Evolutionary conservation across 2,329 filamentous ascomycete genomes (phyloP).

Genomic region (Verticillium zaregamsianum): DNA sequence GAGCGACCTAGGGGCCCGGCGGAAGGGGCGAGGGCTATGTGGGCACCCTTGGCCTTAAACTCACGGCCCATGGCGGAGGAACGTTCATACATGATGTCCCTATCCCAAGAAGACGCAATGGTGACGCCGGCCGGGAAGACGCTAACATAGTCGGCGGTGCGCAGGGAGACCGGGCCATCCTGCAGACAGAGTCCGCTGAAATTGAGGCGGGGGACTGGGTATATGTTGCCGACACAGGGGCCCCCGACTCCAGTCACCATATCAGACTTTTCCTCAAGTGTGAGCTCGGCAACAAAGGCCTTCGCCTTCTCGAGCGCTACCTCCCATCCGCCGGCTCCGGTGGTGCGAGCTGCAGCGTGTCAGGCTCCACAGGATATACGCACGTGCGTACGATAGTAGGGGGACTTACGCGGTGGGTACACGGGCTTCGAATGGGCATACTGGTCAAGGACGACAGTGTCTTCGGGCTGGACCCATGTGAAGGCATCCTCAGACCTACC

Average conservation of each 20-base stretch:
- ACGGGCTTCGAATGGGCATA: too few relatives aligned
- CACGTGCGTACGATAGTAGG: too few relatives aligned
- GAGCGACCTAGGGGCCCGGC: conserved; percentile 61
- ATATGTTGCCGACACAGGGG: conserved; percentile 41
- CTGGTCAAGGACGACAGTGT: too few relatives aligned
- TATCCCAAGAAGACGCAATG: conserved; percentile 69
- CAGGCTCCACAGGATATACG: too few relatives aligned
- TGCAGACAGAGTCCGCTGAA: conserved; percentile 34
- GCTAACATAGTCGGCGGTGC: conserved; percentile 32
- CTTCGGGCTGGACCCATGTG: too few relatives aligned
- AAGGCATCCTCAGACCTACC: too few relatives aligned
- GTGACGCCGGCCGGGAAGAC: conserved; percentile 70
- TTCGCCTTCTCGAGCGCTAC: conserved; percentile 63
- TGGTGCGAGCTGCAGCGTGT: too few relatives aligned
- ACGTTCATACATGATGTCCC: conserved; percentile 59
- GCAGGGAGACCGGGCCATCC: conserved; percentile 51
- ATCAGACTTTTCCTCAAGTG: conserved; percentile 65
- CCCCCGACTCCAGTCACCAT: conserved; percentile 45
- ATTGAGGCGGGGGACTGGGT: conserved; percentile 27
- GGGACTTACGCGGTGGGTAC: too few relatives aligned
- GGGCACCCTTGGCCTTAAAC: conserved; percentile 67
- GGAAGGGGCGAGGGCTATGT: conserved; percentile 59
- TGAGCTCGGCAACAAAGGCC: conserved; percentile 67
- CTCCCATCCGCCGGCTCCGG: conserved; percentile 65
- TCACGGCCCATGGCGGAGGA: conserved; percentile 69